phyloP scores from a whole-genome alignment of 2,329 filamentous ascomycete genomes.

The Aspergillus caelatus region DNA sequence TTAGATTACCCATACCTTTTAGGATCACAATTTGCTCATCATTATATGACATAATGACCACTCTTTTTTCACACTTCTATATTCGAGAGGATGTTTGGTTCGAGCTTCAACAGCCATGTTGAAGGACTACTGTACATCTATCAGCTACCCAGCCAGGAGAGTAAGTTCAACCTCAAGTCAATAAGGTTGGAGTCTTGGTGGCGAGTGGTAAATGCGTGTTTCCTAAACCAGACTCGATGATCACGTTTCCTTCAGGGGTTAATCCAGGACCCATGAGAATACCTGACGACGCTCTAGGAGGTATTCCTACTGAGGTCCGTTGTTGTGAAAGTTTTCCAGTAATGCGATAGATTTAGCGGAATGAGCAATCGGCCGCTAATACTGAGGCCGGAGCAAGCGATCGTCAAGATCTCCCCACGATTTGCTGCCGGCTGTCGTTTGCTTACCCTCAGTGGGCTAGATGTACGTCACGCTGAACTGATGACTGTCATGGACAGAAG shows the following conservation, averaged over 20 bases:
- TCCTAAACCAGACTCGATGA: background rate
- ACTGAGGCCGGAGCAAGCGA: background rate
- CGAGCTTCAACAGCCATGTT: background rate
- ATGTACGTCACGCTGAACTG: background rate
- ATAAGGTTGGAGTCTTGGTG: background rate
- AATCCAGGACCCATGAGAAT: background rate
- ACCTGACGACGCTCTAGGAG: background rate
- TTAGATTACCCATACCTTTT: background rate
- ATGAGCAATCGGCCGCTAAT: background rate
- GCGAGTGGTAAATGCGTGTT: background rate
- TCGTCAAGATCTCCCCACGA: background rate
- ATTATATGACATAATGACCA: background rate
- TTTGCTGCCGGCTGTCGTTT: background rate
- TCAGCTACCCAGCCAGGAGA: background rate
- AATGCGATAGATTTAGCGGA: background rate
- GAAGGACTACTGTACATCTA: background rate
- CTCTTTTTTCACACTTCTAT: background rate
- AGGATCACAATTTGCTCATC: background rate
- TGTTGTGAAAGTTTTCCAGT: background rate
- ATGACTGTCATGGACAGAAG: background rate
- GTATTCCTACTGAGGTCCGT: background rate
- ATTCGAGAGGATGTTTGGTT: background rate
- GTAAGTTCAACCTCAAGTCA: background rate
- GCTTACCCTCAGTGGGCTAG: background rate
- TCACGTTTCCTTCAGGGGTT: background rate